Evolutionary conservation across 345 rosid species (phyloP).

Genomic region (Firmiana major): DNA sequence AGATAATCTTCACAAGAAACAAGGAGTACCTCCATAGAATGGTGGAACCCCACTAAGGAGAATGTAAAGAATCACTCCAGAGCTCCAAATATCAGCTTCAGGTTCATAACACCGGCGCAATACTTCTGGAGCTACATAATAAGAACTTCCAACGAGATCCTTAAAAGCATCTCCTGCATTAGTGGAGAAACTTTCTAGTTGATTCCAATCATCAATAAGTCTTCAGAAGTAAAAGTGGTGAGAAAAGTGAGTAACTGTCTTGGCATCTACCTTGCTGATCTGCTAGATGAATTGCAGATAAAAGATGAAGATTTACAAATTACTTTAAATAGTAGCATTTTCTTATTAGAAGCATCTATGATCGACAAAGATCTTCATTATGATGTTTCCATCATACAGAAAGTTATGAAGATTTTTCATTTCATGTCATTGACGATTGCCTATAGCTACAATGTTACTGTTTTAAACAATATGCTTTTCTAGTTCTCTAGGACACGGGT

Average conservation of each 20-base stretch:
- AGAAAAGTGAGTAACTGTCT: background rate
- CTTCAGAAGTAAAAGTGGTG: background rate
- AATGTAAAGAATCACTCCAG: slow-evolving; percentile 84
- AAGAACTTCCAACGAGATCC: slow-evolving; percentile 97
- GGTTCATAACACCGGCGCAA: slow-evolving; percentile 71
- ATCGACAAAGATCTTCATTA: background rate
- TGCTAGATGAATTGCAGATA: background rate
- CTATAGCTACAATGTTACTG: background rate
- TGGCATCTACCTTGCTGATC: background rate
- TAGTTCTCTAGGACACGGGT: background rate
- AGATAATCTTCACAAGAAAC: background rate
- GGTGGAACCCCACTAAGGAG: slow-evolving; percentile 95
- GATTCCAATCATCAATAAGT: slow-evolving; percentile 13
- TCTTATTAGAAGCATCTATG: background rate
- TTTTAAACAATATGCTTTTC: background rate
- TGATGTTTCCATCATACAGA: background rate
- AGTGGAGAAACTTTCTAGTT: slow-evolving; percentile 8
- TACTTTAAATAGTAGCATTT: background rate
- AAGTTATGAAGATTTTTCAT: background rate
- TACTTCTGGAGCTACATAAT: slow-evolving; percentile 97
- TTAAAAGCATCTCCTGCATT: slow-evolving; percentile 69
- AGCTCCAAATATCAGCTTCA: slow-evolving; percentile 96
- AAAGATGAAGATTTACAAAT: background rate
- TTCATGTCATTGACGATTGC: background rate
- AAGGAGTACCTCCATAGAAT: slow-evolving; percentile 81